phyloP scores from a whole-genome alignment of 495 filamentous ascomycete genomes.

The Hypoxylon perforatum region DNA sequence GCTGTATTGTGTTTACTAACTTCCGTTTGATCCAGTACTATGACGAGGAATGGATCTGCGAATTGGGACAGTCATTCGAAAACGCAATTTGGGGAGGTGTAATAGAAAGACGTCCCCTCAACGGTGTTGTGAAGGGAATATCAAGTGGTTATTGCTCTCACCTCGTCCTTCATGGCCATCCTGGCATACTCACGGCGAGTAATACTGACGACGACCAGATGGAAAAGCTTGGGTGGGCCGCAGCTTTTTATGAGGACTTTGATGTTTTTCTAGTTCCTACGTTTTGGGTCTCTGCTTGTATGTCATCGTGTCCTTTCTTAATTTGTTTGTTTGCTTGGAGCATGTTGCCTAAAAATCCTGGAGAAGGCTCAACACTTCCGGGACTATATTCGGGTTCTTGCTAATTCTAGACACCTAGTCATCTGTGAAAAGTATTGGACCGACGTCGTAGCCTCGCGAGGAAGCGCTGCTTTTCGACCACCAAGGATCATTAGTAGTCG shows the following conservation, averaged over 20 bases:
- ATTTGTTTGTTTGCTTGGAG: background rate
- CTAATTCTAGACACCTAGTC: background rate
- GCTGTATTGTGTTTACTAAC: background rate
- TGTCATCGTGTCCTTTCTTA: background rate
- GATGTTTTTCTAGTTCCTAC: background rate
- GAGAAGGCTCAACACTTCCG: background rate
- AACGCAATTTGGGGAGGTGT: background rate
- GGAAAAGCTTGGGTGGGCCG: background rate
- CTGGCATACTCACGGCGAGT: background rate
- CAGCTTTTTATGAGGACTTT: background rate
- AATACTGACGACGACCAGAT: background rate
- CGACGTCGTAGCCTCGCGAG: background rate
- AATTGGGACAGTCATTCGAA: conserved; percentile 5
- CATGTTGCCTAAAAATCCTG: background rate
- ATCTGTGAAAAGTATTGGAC: conserved; percentile 19
- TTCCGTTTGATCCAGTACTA: conserved; percentile 8
- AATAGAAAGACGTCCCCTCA: background rate
- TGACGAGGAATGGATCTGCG: conserved; percentile 2
- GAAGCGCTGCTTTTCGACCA: background rate
- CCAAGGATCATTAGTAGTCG: conserved; percentile 1
- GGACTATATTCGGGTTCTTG: background rate
- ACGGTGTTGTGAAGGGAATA: background rate
- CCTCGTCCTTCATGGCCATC: background rate
- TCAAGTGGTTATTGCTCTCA: background rate
- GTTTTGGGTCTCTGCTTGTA: background rate